Conservation (phyloP, 1,139 yeast species). For the Taiozyma sp. region DNA sequence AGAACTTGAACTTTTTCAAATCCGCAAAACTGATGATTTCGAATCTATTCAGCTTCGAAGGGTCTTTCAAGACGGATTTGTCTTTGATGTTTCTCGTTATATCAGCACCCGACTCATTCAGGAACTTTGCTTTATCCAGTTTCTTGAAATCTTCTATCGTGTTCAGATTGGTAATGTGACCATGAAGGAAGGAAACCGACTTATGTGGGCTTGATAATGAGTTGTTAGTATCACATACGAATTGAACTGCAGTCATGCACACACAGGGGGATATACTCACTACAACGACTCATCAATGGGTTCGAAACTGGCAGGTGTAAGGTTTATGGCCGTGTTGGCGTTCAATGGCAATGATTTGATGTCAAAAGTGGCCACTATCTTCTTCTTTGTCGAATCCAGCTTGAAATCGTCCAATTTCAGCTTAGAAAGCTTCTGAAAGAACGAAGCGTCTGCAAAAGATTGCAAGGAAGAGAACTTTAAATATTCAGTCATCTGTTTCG, state of each 20-base stretch:
- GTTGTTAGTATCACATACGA: neutral
- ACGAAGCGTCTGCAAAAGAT: slow-evolving; percentile 80
- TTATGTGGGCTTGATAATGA: slow-evolving; percentile 13
- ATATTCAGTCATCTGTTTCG: slow-evolving; percentile 6
- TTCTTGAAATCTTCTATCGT: slow-evolving; percentile 80
- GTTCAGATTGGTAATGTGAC: slow-evolving; percentile 58
- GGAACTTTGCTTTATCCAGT: slow-evolving; percentile 52
- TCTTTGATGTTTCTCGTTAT: slow-evolving; percentile 28
- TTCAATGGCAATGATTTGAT: slow-evolving; percentile 15
- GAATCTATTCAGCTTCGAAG: slow-evolving; percentile 42
- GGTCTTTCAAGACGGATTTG: slow-evolving; percentile 31
- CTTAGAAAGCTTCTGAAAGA: slow-evolving; percentile 68
- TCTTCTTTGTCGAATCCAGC: slow-evolving; percentile 28
- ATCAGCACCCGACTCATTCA: slow-evolving; percentile 40
- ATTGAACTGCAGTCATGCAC: too few species aligned
- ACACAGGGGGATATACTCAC: slow-evolving; percentile 5
- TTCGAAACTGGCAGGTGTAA: slow-evolving; percentile 22
- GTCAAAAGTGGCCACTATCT: slow-evolving; percentile 26
- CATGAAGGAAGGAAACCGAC: slow-evolving; percentile 29
- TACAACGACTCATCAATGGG: slow-evolving; percentile 10
- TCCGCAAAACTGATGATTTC: slow-evolving; percentile 73
- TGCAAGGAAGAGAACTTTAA: slow-evolving; percentile 50
- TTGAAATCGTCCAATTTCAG: slow-evolving; percentile 63
- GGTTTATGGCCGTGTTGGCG: slow-evolving; percentile 19
- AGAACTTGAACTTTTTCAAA: slow-evolving; percentile 79